Evolutionary conservation across 257 asterid genomes (phyloP).

Genomic region (Penstemon eatonii): DNA sequence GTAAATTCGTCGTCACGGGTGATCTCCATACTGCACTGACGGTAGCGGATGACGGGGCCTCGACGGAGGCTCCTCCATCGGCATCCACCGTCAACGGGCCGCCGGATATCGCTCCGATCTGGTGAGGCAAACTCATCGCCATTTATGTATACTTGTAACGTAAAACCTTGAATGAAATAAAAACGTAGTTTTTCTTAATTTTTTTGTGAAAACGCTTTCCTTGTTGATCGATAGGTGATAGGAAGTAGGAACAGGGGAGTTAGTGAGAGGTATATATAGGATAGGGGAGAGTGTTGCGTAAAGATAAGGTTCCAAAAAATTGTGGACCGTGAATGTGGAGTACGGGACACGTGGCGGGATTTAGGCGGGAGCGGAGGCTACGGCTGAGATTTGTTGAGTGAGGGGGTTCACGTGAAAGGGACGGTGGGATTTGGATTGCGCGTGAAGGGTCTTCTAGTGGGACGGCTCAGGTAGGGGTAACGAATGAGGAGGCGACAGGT

Average conservation of each 20-base stretch:
- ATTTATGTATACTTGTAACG: slow-evolving; percentile 21
- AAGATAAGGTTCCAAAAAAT: slow-evolving; percentile 37
- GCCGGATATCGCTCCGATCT: slow-evolving; percentile 75
- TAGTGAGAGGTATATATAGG: slow-evolving; percentile 32
- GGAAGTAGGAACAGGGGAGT: neutral
- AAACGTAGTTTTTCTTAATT: too few relatives aligned
- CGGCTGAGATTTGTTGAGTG: slow-evolving; percentile 47
- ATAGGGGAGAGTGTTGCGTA: neutral
- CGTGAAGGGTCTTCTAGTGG: slow-evolving; percentile 36
- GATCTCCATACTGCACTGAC: slow-evolving; percentile 67
- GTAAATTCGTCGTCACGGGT: slow-evolving; percentile 46
- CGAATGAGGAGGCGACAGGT: slow-evolving; percentile 20
- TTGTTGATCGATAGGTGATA: neutral
- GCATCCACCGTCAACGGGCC: slow-evolving; percentile 43
- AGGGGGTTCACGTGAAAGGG: slow-evolving; percentile 50
- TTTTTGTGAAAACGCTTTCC: too few relatives aligned
- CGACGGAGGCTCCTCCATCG: slow-evolving; percentile 37
- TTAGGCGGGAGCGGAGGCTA: slow-evolving; percentile 30
- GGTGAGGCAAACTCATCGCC: slow-evolving; percentile 95
- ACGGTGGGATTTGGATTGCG: slow-evolving; percentile 54
- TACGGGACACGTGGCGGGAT: slow-evolving; percentile 46
- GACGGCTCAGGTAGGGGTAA: neutral
- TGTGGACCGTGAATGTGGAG: slow-evolving; percentile 40
- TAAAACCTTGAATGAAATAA: too few relatives aligned
- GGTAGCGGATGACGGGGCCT: slow-evolving; percentile 43